These are phyloP conservation scores for Ramularia endophylla DNA, from an alignment of 2,329 filamentous ascomycete genomes.

Conservation along the genomic window DNA sequence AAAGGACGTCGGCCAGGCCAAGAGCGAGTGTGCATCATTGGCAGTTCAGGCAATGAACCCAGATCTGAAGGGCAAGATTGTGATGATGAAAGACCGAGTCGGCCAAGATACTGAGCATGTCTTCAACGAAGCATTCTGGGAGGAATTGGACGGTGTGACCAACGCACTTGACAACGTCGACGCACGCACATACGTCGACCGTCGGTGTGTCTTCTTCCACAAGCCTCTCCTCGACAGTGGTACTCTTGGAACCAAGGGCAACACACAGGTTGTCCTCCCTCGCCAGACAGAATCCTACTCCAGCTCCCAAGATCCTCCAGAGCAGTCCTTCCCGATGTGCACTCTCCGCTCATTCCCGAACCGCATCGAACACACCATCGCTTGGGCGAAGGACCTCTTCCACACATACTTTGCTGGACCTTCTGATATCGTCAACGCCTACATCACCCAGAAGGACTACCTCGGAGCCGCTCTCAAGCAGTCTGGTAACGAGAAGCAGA, in stretches of 20 bases:
- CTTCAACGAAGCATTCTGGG: constrained; percentile 94
- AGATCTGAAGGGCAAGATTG: constrained; percentile 79
- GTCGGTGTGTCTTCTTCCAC: constrained; percentile 95
- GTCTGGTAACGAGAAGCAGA: constrained; percentile 90
- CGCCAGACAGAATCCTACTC: constrained; percentile 94
- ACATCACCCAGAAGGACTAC: constrained; percentile 87
- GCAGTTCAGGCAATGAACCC: constrained; percentile 97
- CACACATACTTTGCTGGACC: constrained; percentile 91
- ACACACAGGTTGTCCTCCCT: constrained; percentile 92
- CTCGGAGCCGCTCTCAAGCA: constrained; percentile 82
- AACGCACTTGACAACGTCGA: constrained; percentile 98
- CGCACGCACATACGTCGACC: constrained; percentile 91
- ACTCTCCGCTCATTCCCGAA: constrained; percentile 97
- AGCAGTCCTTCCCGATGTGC: constrained; percentile 99
- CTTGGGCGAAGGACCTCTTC: constrained; percentile 95
- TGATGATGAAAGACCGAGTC: constrained; percentile 80
- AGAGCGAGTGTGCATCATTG: constrained; percentile 87
- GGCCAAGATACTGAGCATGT: constrained; percentile 86
- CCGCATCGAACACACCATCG: constrained; percentile 97
- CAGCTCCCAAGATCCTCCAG: constrained; percentile 91
- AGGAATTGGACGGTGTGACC: constrained; percentile 79
- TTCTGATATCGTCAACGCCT: constrained; percentile 83
- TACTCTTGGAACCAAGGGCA: constrained; percentile 97
- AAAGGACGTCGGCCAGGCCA: constrained; percentile 89
- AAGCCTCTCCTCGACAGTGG: constrained; percentile 95